Evolutionary conservation across 2,329 filamentous ascomycete genomes (phyloP).

Genomic region (Polytolypa hystricis): DNA sequence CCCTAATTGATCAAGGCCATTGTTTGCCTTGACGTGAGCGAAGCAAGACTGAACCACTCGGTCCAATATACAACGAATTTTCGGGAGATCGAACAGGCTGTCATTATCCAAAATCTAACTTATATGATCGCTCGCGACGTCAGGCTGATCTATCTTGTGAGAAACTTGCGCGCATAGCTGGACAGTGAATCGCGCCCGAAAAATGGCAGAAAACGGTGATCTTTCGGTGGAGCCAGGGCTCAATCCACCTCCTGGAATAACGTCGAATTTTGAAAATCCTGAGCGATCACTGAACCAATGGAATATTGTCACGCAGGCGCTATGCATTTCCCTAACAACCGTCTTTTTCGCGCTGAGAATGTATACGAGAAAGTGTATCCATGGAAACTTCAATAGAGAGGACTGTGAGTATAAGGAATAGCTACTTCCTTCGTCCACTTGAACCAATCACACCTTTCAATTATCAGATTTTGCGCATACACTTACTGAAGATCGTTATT

Average conservation of each 20-base stretch:
- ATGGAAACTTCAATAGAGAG: conserved; percentile 16
- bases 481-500: neutral
- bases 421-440: conserved; percentile 8
- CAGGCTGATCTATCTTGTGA: neutral
- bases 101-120: no score
- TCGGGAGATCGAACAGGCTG: neutral
- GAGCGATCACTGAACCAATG: conserved; percentile 16
- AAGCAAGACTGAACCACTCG: no score
- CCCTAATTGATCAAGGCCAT: no score
- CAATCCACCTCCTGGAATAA: conserved; percentile 2
- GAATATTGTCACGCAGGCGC: conserved; percentile 18
- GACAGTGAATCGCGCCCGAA: neutral
- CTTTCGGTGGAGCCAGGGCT: neutral
- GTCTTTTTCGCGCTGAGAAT: conserved; percentile 17
- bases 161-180: neutral
- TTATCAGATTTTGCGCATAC: no score
- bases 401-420: conserved; percentile 18
- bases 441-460: no score
- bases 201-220: no score
- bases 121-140: no score
- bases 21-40: no score
- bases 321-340: conserved; percentile 19
- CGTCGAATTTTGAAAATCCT: conserved; percentile 6
- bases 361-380: conserved; percentile 16
- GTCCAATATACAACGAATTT: no score